Conservation (phyloP, 2,329 filamentous ascomycete genomes). For the Exophiala spinifera region DNA sequence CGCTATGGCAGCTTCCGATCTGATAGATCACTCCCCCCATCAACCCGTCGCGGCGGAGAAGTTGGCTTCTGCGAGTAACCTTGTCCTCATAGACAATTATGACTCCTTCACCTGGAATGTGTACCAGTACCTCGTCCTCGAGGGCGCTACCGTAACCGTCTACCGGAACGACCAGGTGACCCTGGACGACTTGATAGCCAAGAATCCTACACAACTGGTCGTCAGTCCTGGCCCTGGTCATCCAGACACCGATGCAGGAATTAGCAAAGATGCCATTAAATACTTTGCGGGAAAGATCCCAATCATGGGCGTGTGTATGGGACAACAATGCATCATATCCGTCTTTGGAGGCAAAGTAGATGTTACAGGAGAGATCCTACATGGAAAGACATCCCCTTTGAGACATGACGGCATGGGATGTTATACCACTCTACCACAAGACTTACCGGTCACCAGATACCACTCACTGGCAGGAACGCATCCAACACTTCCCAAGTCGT, state of each 20-base stretch:
- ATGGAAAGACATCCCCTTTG: constrained; percentile 92
- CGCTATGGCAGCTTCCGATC: constrained; percentile 44
- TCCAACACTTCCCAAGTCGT: constrained; percentile 74
- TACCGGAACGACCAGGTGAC: constrained; percentile 90
- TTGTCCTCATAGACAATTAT: constrained; percentile 97
- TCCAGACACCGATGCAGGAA: constrained; percentile 82
- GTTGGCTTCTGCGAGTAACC: constrained; percentile 77
- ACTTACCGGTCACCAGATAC: constrained; percentile 86
- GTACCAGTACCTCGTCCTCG: constrained; percentile 96
- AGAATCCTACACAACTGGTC: constrained; percentile 88
- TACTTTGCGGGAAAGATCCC: constrained; percentile 94
- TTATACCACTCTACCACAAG: constrained; percentile 75
- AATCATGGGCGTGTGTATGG: constrained; percentile 97
- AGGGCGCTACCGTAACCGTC: constrained; percentile 86
- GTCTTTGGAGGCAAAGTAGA: constrained; percentile 88
- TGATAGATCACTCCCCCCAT: constrained; percentile 81
- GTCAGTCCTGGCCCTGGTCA: constrained; percentile 94
- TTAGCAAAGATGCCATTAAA: constrained; percentile 86
- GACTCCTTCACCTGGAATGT: constrained; percentile 99
- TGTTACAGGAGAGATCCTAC: constrained; percentile 91
- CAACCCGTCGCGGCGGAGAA: constrained; percentile 72
- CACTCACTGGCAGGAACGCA: constrained; percentile 94
- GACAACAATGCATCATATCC: constrained; percentile 96
- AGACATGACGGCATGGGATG: constrained; percentile 89
- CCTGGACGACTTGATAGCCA: constrained; percentile 74